Base-by-base conservation (phyloP, 1,139 yeast genomes). In the Diutina sp. region DNA sequence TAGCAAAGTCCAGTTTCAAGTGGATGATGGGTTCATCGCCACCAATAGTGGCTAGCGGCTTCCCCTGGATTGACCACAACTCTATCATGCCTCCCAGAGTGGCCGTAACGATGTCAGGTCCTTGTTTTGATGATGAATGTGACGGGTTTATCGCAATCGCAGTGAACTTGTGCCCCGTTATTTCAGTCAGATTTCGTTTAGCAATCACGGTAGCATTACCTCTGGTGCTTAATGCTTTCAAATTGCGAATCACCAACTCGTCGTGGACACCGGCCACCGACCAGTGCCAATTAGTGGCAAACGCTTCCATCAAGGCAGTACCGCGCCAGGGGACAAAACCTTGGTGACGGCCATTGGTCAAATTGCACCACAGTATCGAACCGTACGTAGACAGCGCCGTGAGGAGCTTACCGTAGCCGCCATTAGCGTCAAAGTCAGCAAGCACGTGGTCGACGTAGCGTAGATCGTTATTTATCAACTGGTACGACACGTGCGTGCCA, bases 291-390 rank as follows among this genome's bases (percentile, higher is more conserved):
- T 61, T 67, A 46, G 70, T 63, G 25, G 60, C 54, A 7, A 67
- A 61, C n/a, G 63, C 63, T 1, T 76, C 78, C 35, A 47, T 21
- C 7, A 14, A 12, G 25, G 41, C 41, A 1, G 41, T 12, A 9
- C 51, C 51, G 4, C 29, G 51, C 51, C 51, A 47, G 0, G 78
- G 79, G 4, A 75, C 69, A 57, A 66, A 74, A 46, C 74, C 68
- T 57, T 73, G 78, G 59, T 66, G 71, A 57, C 67, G 69, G 0
- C 83, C 83, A 63, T 68, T 72, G 51, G 67, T 66, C 55, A 78
- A 65, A 53, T 71, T 69, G 56, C 79, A 73, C 16, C 71, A 64
- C 6, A 74, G 63, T 1, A 79, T 63, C 57, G 74, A 69, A 1
- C 80, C 81, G 21, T 67, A 66, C 16, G 64, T 58, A 45, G 63